Base-by-base conservation (phyloP, 768 basidiomycete species). In the Boletus insuetus region DNA sequence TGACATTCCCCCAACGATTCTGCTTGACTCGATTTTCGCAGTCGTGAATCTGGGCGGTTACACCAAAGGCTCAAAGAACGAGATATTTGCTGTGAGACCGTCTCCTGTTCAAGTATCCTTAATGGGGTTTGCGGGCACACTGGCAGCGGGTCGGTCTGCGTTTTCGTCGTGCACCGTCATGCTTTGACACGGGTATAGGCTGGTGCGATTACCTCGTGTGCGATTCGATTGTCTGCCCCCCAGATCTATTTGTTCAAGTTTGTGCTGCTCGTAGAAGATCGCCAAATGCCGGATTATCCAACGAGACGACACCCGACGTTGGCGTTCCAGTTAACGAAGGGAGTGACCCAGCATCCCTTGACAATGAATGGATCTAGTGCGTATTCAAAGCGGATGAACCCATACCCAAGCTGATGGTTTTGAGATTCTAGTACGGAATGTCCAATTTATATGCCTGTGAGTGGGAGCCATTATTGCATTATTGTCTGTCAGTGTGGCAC, bases 101-200 rank as follows among this genome's bases (percentile, higher is more conserved):
- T 73, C 73, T 46, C 80, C 80, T 3, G 64, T 82, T 11, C 80
- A 82, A 61, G 68, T 81, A 48, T 77, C 77, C 37, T 61, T 78
- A 19, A 79, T 81, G 74, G 80, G 80, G 17, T 81, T 77, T 48
- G 79, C 80, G 6, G 79, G 80, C 16, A 80, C 80, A 5, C 58
- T 80, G 11, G 73, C 65, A 49, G 74, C 75, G 3, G 71, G 76
- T 62, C 47, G 39, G 68, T 55, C 51, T 49, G 16, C 12, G 13
- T 34, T 55, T 48, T 31, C 16, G 14, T 50, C 11, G 6, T 47
- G 31, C 6, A 20, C 3, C 26, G 13, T 19, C 35, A 35, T 46
- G 4, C 12, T 49, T 47, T 58, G 45, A 61, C 55, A 31, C 16
- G 14, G 16, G 17, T 42, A 17, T 49, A 79, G 77, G 73, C 16